phyloP scores from a whole-genome alignment of 306 rosid species.

The Macrotyloma uniflorum region DNA sequence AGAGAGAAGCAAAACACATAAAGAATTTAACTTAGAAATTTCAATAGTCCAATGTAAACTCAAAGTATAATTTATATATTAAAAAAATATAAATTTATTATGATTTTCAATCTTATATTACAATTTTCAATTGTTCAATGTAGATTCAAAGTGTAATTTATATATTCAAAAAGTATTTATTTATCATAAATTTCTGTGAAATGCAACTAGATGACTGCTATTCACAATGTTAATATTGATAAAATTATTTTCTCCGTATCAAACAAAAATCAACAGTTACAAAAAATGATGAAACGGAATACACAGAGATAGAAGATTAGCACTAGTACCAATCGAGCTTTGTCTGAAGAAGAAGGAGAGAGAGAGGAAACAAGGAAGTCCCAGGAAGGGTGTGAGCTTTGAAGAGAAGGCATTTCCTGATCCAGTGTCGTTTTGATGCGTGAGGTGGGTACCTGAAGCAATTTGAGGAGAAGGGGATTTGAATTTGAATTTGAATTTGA shows the following conservation, averaged over 20 bases:
- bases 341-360: constrained; percentile 50
- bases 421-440: constrained; percentile 48
- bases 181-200: too few relatives aligned
- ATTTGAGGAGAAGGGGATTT: constrained; percentile 40
- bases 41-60: too few relatives aligned
- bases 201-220: too few relatives aligned
- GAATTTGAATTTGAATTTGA: constrained; percentile 34
- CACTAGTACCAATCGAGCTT: constrained; percentile 53
- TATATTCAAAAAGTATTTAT: too few relatives aligned
- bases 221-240: background rate
- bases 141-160: too few relatives aligned
- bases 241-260: too few relatives aligned
- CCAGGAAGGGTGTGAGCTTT: constrained; percentile 46
- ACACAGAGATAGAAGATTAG: background rate
- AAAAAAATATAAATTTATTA: too few relatives aligned
- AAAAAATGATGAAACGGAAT: background rate
- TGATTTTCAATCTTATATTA: too few relatives aligned
- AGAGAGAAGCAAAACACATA: too few relatives aligned
- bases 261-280: background rate
- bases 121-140: too few relatives aligned
- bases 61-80: too few relatives aligned
- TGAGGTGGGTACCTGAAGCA: constrained; percentile 50
- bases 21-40: too few relatives aligned
- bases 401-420: constrained; percentile 42
- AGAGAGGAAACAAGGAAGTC: constrained; percentile 48